Conservation (phyloP, 2,329 filamentous ascomycete species). For the Monosporascus sp. region DNA sequence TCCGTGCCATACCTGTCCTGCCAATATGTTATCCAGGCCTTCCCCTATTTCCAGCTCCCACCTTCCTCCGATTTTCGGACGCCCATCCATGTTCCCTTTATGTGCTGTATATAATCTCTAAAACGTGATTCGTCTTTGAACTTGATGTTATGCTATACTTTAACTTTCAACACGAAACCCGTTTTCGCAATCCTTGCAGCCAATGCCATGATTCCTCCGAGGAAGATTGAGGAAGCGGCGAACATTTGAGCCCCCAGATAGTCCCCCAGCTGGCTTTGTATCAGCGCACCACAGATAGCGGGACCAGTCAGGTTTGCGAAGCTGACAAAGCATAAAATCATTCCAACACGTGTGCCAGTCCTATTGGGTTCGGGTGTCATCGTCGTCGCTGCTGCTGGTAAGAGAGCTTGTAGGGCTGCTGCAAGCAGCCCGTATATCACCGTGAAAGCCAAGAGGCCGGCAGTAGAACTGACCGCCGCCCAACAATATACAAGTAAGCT, state of each 20-base stretch:
- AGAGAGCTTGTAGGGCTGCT: conserved; percentile 8
- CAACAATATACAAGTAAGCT: conserved; percentile 25
- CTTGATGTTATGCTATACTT: not conserved
- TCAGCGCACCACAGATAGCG: conserved; percentile 6
- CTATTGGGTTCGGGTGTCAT: conserved; percentile 8
- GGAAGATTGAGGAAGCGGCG: conserved; percentile 4
- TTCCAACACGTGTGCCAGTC: conserved; percentile 6
- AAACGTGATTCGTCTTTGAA: not conserved
- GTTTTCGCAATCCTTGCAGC: conserved; percentile 2
- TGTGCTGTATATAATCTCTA: not conserved
- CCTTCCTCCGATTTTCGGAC: not conserved
- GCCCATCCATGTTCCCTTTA: not conserved
- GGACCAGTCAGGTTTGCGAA: conserved; percentile 8
- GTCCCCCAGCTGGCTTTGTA: not conserved
- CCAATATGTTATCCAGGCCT: no score
- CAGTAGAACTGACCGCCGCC: conserved; percentile 16
- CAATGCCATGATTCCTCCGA: conserved; percentile 4
- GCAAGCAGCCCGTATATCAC: conserved; percentile 7
- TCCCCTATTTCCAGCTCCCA: no score
- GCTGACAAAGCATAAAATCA: conserved; percentile 7
- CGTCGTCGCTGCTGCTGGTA: conserved; percentile 5
- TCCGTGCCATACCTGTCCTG: not conserved
- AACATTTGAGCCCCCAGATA: conserved; percentile 7
- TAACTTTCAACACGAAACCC: not conserved
- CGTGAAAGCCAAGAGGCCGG: conserved; percentile 20